A percentile compares a stretch with the other conserved stretches of the same genome.
These are phyloP conservation scores for Pseudohyphozyma bogoriensis DNA, from an alignment of 768 basidiomycete genomes.

Conservation along the genomic window DNA sequence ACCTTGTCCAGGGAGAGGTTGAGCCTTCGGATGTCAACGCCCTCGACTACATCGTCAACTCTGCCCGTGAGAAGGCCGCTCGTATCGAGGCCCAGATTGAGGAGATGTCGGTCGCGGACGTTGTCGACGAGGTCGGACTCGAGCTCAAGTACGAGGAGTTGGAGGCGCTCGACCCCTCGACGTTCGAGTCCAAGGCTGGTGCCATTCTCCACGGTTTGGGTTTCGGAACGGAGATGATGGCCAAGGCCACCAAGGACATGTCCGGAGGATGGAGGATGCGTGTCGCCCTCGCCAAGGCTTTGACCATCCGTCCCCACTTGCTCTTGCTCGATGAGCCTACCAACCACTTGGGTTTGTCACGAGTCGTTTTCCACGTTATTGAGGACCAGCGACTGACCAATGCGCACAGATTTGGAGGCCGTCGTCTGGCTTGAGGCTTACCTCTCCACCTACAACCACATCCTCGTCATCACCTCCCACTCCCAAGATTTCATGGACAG, in stretches of 20 bases:
- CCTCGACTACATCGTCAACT: constrained; percentile 90
- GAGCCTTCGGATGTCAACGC: constrained; percentile 92
- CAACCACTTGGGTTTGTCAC: constrained; percentile 28
- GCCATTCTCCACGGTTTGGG: constrained; percentile 97
- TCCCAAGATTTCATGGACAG: constrained; percentile 99
- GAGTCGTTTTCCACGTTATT: background rate
- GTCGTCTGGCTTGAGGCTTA: constrained; percentile 99
- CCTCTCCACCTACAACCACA: constrained; percentile 95
- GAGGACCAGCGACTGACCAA: constrained; percentile 42
- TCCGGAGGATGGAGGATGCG: constrained; percentile 99
- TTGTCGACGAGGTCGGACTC: constrained; percentile 75
- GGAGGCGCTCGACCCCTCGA: constrained; percentile 89
- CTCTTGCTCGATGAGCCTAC: constrained; percentile 75
- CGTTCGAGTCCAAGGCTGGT: constrained; percentile 91
- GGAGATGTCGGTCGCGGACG: constrained; percentile 78
- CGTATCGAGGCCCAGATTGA: constrained; percentile 88
- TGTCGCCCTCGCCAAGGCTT: constrained; percentile 86
- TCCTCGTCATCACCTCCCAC: constrained; percentile 92
- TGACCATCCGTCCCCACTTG: constrained; percentile 93
- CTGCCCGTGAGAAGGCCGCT: constrained; percentile 85
- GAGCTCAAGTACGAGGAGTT: constrained; percentile 88
- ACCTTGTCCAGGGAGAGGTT: constrained; percentile 89
- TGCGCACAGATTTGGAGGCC: constrained; percentile 82
- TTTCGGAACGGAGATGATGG: constrained; percentile 84
- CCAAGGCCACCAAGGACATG: constrained; percentile 95